Percentiles rank a stretch among this genome's conserved stretches.
phyloP scores from a whole-genome alignment of 176 grass and related monocot species.

The Oryza longistaminata region DNA sequence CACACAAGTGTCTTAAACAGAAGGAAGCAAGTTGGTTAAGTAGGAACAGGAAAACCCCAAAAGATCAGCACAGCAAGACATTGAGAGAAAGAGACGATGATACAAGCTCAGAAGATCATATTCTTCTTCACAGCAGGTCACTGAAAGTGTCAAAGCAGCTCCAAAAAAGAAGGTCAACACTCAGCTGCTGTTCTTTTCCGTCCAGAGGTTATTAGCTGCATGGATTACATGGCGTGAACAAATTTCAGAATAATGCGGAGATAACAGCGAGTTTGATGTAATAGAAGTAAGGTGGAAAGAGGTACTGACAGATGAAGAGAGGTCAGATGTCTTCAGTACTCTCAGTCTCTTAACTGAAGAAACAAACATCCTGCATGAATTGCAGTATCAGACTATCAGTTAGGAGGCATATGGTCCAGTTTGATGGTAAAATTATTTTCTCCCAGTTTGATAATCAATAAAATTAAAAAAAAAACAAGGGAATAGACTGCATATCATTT shows the following conservation, averaged over 20 bases:
- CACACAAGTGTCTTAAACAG: not conserved
- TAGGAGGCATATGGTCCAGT: not conserved
- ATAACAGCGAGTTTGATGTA: not conserved
- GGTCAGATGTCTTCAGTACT: constrained; percentile 64
- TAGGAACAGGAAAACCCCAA: not conserved
- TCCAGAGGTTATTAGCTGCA: constrained; percentile 49
- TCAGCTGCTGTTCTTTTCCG: constrained; percentile 48
- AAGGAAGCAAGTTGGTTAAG: not conserved
- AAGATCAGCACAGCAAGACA: not conserved
- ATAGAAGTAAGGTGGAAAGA: not conserved
- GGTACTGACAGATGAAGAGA: constrained; percentile 55
- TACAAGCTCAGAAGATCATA: constrained; percentile 51
- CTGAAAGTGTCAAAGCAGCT: not conserved
- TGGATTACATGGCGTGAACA: not conserved
- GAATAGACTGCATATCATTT: not conserved
- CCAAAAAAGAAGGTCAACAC: constrained; percentile 27
- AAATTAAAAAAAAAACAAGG: not conserved
- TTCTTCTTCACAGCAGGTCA: constrained; percentile 36
- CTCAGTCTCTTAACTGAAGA: constrained; percentile 67
- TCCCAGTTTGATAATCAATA: not conserved
- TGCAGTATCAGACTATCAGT: not conserved
- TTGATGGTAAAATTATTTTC: not conserved
- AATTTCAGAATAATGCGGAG: not conserved
- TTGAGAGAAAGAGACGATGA: constrained; percentile 7
- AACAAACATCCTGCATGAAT: constrained; percentile 61